A percentile compares a stretch with the other conserved stretches of the same genome.
phyloP scores from a whole-genome alignment of 352 stramenopile species.

The Pythium brassicae region DNA sequence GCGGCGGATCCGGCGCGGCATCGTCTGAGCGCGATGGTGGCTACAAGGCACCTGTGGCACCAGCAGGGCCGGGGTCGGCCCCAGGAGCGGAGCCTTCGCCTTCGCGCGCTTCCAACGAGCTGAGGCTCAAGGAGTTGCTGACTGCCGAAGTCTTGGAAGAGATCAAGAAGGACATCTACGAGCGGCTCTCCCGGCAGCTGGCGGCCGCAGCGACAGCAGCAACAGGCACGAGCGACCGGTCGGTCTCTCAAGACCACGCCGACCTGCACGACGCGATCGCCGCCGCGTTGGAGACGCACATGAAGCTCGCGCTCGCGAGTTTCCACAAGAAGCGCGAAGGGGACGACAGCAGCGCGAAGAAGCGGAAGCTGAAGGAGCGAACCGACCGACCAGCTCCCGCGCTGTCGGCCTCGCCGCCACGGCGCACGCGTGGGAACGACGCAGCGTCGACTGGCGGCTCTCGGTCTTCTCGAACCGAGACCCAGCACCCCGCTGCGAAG shows the following conservation, averaged over 20 bases:
- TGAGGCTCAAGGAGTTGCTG: slow-evolving; percentile 50
- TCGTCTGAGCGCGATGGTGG: too few species aligned
- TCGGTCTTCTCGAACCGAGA: not conserved
- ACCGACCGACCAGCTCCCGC: slow-evolving; percentile 1
- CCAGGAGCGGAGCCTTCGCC: not conserved
- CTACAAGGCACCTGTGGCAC: too few species aligned
- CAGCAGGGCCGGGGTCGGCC: not conserved
- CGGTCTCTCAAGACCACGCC: slow-evolving; percentile 11
- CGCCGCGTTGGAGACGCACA: slow-evolving; percentile 38
- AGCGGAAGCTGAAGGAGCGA: not conserved
- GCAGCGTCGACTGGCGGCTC: not conserved
- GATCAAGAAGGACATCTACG: slow-evolving; percentile 62
- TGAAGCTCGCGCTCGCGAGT: slow-evolving; percentile 31
- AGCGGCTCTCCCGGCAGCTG: slow-evolving; percentile 43
- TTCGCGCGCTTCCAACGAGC: slow-evolving; percentile 13
- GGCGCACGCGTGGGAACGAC: slow-evolving; percentile 4
- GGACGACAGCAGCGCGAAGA: slow-evolving; percentile 10
- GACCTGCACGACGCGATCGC: slow-evolving; percentile 52
- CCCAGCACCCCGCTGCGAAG: not conserved
- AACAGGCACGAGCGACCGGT: not conserved
- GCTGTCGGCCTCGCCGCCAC: slow-evolving; percentile 5
- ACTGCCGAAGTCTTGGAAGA: slow-evolving; percentile 43
- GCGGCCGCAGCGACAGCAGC: slow-evolving; percentile 4
- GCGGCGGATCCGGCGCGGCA: too few species aligned
- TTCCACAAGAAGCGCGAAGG: slow-evolving; percentile 20